Evolutionary conservation across 176 grass and related monocot genomes (phyloP).

Genomic region (Avena sativa): DNA sequence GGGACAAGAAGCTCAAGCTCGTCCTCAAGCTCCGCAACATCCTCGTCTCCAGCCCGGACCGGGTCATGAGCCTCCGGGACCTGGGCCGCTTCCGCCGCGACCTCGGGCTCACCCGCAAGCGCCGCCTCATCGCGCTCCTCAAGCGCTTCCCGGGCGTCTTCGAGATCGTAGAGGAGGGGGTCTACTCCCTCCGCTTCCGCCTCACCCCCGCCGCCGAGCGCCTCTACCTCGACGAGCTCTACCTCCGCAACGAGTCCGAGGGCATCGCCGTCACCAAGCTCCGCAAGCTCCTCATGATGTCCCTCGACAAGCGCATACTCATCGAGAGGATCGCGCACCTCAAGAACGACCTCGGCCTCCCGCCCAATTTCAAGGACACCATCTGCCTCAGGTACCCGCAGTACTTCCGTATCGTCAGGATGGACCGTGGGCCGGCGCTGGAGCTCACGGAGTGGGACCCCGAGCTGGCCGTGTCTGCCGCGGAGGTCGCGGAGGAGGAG

Average conservation of each 20-base stretch:
- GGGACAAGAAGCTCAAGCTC: conserved; percentile 97
- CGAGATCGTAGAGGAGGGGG: conserved; percentile 88
- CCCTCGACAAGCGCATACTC: conserved; percentile 65
- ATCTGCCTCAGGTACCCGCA: conserved; percentile 86
- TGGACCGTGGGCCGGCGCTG: conserved; percentile 82
- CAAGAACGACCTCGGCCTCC: conserved; percentile 82
- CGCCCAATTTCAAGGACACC: conserved; percentile 74
- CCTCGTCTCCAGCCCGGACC: conserved; percentile 73
- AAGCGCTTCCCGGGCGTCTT: conserved; percentile 85
- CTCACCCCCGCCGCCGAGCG: conserved; percentile 82
- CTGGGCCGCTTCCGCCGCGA: conserved; percentile 89
- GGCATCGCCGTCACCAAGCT: conserved; percentile 73
- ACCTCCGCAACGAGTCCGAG: conserved; percentile 82
- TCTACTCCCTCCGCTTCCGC: conserved; percentile 79
- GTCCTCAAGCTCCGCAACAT: conserved; percentile 92
- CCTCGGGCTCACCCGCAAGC: conserved; percentile 91
- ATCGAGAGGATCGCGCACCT: conserved; percentile 91
- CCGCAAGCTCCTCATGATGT: conserved; percentile 96
- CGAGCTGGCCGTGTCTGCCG: conserved; percentile 70
- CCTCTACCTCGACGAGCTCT: conserved; percentile 88
- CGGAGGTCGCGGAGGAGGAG: conserved; percentile 80
- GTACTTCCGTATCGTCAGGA: conserved; percentile 75
- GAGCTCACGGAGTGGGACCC: conserved; percentile 96
- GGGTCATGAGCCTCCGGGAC: conserved; percentile 86
- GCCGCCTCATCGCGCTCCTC: conserved; percentile 90